Evolutionary conservation across 192 early-diverging fungal species (phyloP), one percentile per base, ranked within the genome.

Genomic region (Podila clonocystis): DNA sequence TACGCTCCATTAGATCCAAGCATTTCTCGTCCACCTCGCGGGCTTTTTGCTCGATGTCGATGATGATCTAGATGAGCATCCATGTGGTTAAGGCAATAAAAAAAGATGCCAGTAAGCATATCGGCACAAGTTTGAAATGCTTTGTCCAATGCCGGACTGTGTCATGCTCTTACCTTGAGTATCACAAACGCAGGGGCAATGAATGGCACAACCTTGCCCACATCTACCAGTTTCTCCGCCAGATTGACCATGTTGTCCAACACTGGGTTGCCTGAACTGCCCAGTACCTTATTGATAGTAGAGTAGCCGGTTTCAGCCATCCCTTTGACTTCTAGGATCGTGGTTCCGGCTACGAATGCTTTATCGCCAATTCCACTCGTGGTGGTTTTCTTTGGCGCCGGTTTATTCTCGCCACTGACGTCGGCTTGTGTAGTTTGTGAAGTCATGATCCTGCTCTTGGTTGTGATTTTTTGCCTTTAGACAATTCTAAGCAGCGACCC

Each of bases 1-100:
- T 85, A 38, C 86, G 82, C 45, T 87, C 86, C 59, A 87, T 50
- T 22, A 87, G 82, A 59, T 87, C 86, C 4, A 60, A 72, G 60
- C 88, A 89, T 62, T 89, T 89, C 20, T 70, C 48, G 24, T 85
- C 88, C 0, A 74, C 83, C 28, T 89, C 88, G n/a, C 86, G 67
- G 0, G 85, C 88, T 31, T 74, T 73, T 65, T 73, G 59, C 76
- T 89, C 88, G 17, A 86, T 49, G 50, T 87, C 84, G 38, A 89
- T 85, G 65, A 89, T 89, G 61, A 78, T 48, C 82, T 84, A 41
- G 9, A 65, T 19, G 19, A 28, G 7, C 2, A 20, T 30, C 22
- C 4, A 28, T 4, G 19, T 22, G 9, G 38, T 41, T 22, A 9
- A 19, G 29, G 8, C 34, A 63, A n/a, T n/a, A 34, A 19, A 22